phyloP scores from a whole-genome alignment of 192 early-diverging fungal species.

The Dimargaris xerosporica region DNA sequence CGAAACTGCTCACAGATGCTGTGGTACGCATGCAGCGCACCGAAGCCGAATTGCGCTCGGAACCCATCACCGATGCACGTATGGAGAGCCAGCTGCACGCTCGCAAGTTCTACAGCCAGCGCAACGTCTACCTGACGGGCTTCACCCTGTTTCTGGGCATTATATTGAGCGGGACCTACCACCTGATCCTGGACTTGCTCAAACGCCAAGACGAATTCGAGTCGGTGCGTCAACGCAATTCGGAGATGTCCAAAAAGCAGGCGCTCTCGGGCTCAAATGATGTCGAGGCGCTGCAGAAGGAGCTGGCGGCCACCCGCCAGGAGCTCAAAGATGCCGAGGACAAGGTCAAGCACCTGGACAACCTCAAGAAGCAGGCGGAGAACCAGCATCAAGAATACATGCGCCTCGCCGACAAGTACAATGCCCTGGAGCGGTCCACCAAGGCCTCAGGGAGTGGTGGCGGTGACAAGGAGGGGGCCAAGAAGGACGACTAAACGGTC shows the following conservation, averaged over 20 bases:
- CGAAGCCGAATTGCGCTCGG: slow-evolving; percentile 15
- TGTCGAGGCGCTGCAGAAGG: slow-evolving; percentile 14
- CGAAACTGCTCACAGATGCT: slow-evolving; percentile 27
- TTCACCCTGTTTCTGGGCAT: slow-evolving; percentile 37
- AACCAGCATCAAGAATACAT: slow-evolving; percentile 30
- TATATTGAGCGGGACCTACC: slow-evolving; percentile 28
- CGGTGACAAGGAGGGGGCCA: too few relatives aligned
- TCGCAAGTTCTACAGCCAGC: slow-evolving; percentile 35
- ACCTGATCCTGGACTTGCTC: slow-evolving; percentile 25
- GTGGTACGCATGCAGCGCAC: slow-evolving; percentile 26
- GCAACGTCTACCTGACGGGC: slow-evolving; percentile 36
- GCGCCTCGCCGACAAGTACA: slow-evolving; percentile 27
- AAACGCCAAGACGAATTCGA: slow-evolving; percentile 12
- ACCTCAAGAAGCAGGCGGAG: slow-evolving; percentile 32
- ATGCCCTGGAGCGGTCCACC: slow-evolving; percentile 10
- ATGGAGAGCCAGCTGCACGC: slow-evolving; percentile 29
- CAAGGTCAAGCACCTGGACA: slow-evolving; percentile 22
- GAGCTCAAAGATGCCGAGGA: slow-evolving; percentile 21
- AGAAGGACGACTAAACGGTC: too few relatives aligned
- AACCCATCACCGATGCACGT: slow-evolving; percentile 25
- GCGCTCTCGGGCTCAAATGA: slow-evolving; percentile 14
- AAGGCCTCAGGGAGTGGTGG: too few relatives aligned
- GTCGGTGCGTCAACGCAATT: background rate
- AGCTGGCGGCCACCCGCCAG: slow-evolving; percentile 23
- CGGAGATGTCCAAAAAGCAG: slow-evolving; percentile 6